These are phyloP conservation scores for Pogostemon cablin DNA, from an alignment of 257 asterid genomes.

Conservation along the genomic window DNA sequence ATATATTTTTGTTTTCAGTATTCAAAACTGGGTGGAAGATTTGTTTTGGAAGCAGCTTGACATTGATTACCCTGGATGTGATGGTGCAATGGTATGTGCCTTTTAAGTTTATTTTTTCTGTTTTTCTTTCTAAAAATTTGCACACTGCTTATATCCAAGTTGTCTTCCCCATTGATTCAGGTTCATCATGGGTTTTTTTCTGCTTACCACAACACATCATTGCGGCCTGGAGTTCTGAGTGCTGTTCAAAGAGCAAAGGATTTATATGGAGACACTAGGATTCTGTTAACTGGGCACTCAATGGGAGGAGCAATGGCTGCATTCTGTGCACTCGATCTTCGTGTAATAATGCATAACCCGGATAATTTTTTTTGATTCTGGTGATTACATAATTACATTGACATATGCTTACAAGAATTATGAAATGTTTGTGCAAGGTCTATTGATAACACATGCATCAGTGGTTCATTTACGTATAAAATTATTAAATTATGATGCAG, in stretches of 20 bases:
- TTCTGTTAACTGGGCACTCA: conserved; percentile 93
- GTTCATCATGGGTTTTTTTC: conserved; percentile 96
- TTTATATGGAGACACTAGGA: conserved; percentile 59
- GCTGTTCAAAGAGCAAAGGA: conserved; percentile 63
- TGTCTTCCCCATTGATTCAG: conserved; percentile 45
- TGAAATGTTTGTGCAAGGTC: conserved; percentile 15
- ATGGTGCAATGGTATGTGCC: conserved; percentile 77
- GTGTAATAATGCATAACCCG: conserved; percentile 45
- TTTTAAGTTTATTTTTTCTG: conserved; percentile 19
- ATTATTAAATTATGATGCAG: conserved; percentile 20
- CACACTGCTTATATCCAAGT: conserved; percentile 10
- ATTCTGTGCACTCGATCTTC: conserved; percentile 89
- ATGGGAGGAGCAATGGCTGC: conserved; percentile 99
- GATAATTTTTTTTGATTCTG: conserved; percentile 11
- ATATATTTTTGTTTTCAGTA: conserved; percentile 53
- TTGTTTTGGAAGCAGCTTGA: conserved; percentile 98
- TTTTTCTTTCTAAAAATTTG: not conserved
- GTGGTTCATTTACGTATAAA: not conserved
- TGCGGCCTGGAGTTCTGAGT: conserved; percentile 74
- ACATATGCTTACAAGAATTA: not conserved
- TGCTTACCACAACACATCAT: conserved; percentile 85
- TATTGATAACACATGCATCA: not conserved
- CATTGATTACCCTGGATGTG: conserved; percentile 83
- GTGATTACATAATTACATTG: not conserved
- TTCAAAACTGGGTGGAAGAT: conserved; percentile 96